Conservation (phyloP, 202 grass and related monocot genomes). For the Elaeis oleifera region DNA sequence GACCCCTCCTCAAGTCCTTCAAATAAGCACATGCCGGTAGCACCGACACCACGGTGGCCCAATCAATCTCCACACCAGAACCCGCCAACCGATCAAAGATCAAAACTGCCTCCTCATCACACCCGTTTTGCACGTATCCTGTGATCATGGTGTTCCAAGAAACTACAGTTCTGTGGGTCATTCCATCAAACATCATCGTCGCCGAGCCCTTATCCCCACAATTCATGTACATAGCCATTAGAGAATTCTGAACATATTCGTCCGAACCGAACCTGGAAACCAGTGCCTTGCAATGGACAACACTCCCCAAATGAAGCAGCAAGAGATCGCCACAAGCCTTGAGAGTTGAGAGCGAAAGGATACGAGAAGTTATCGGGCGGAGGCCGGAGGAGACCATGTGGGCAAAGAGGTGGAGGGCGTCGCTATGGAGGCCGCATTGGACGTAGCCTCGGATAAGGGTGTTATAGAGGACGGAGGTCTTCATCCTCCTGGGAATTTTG, state of each 20-base stretch:
- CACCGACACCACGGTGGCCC: constrained; percentile 42
- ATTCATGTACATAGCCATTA: constrained; percentile 22
- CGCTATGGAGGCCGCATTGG: constrained; percentile 17
- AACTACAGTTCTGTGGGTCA: background rate
- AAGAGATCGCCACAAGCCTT: constrained; percentile 46
- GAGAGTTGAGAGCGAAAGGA: constrained; percentile 48
- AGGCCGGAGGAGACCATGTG: constrained; percentile 30
- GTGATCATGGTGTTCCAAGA: constrained; percentile 26
- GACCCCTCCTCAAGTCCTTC: constrained; percentile 42
- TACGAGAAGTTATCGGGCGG: constrained; percentile 51
- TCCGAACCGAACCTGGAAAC: constrained; percentile 39
- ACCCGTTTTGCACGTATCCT: constrained; percentile 7
- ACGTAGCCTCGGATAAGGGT: constrained; percentile 48
- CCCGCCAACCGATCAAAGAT: constrained; percentile 29
- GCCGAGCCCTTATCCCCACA: constrained; percentile 5
- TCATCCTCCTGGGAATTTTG: constrained; percentile 20
- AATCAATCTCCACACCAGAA: constrained; percentile 28
- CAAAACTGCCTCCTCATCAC: constrained; percentile 2
- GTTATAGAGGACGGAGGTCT: constrained; percentile 29
- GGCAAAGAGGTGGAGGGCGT: constrained; percentile 43
- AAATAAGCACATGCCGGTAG: constrained; percentile 44
- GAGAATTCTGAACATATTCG: constrained; percentile 26
- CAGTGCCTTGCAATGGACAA: constrained; percentile 37
- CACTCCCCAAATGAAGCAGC: constrained; percentile 17
- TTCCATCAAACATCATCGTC: constrained; percentile 7